Conservation (phyloP, 1,284 basidiomycete species). For the Hymenochaete sp. region DNA sequence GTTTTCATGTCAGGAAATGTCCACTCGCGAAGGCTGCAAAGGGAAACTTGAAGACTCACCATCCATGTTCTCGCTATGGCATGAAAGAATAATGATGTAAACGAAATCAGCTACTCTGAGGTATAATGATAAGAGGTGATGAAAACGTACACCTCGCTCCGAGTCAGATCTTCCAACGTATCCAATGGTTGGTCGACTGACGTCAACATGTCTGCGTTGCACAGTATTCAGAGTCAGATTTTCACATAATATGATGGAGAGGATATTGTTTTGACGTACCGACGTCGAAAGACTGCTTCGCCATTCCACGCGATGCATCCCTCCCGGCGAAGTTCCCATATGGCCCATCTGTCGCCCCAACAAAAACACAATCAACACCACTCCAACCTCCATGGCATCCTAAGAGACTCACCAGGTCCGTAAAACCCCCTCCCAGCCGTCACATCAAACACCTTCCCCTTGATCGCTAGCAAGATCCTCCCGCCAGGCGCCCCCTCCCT, state of each 20-base stretch:
- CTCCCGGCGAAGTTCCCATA: constrained; percentile 95
- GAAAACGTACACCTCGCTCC: constrained; percentile 71
- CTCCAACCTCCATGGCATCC: constrained; percentile 1
- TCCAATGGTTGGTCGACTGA: constrained; percentile 81
- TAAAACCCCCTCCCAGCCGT: constrained; percentile 85
- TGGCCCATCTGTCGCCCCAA: constrained; percentile 61
- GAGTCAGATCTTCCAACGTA: constrained; percentile 67
- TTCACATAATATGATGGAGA: background rate
- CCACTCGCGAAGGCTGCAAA: background rate
- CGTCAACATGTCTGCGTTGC: constrained; percentile 74
- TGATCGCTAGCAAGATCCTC: constrained; percentile 80
- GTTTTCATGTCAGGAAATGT: background rate
- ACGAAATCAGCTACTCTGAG: constrained; percentile 9
- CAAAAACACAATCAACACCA: background rate
- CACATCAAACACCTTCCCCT: constrained; percentile 86
- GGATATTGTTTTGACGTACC: constrained; percentile 45
- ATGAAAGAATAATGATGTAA: constrained; percentile 9
- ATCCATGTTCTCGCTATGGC: constrained; percentile 77
- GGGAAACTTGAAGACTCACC: constrained; percentile 32
- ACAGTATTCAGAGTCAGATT: background rate
- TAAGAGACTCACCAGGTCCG: constrained; percentile 65
- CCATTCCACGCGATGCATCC: constrained; percentile 92
- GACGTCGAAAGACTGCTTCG: constrained; percentile 88
- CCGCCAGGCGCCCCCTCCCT: constrained; percentile 45
- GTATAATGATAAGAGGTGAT: background rate